Base-by-base conservation (phyloP, 2,329 filamentous ascomycete genomes). In the Diplodia sapinea region DNA sequence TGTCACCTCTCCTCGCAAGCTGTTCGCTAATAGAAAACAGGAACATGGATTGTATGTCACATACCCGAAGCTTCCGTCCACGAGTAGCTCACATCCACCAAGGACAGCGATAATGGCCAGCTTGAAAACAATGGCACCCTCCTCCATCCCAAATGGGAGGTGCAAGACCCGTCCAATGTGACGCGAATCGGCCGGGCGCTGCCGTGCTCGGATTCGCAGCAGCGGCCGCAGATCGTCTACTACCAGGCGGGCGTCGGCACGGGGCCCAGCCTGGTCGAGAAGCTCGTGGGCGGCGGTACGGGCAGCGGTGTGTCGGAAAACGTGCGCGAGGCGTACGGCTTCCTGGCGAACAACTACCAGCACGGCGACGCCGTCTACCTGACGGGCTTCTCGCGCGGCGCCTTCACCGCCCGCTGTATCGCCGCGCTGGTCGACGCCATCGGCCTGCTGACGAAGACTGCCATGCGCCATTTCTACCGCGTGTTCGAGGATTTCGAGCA, bases 271-370 rank as follows among this genome's bases (percentile, higher is more conserved):
- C 26, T 65, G 17, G 4, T 63, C 17, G 71, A 74, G 36, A 65
- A 69, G 26, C 57, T 70, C 31, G 57, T 66, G 15, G 66, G 69
- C 65, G 73, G 73, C n/a, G 70, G 61, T n/a, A 70, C 69, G 15
- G 73, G 73, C 6, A 66, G 62, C 8, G 79, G 79, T 2, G 70
- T 81, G 6, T 72, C 72, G 12, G 77, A 77, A 68, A 78, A 89
- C 67, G 83, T 90, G 65, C 83, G 86, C 13, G 87, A 89, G 74
- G 85, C 86, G 1, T 90, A 90, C 72, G 81, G 84, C 4, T 89
- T 88, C 72, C 78, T 89, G 2, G 88, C 86, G 66, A 83, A 85
- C 71, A 89, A 89, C 76, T 89, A 88, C 71, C 81, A 82, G 65
- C 82, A 83, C 65, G 85, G 85, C 2, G 86, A 88, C 69, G 50